Evolutionary conservation across 768 basidiomycete species (phyloP), one percentile per base, ranked within the genome.

Genomic region (Tricholoma sp.): DNA sequence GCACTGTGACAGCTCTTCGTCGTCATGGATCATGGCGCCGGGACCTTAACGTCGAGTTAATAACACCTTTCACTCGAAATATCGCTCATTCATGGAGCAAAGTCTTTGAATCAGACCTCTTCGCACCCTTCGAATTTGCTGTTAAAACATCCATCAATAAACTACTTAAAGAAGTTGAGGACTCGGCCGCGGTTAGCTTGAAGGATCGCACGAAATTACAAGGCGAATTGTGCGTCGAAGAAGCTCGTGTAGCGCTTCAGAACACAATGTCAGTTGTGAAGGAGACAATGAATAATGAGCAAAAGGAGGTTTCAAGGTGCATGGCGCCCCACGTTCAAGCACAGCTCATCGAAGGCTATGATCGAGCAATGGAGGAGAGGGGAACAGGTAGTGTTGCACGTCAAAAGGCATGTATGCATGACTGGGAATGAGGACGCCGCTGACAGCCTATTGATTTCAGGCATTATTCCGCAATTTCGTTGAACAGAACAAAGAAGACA

Each of bases 11-110:
- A 74, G 72, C 82, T 5, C 72, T 84, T 39, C 76, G 81, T 46
- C 81, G 82, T 34, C 77, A 83, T 59, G 83, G 83, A 4, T 66
- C 74, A 6, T 86, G 74, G 71, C 76, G 81, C 35, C 74, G 76
- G n/a, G 81, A 84, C 61, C 71, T 85, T n/a, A 86, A 85, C 59
- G 75, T 79, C 3, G 83, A 85, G 59, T 67, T 86, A 1, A 70
- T 80, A 34, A 74, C 74, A 18, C 84, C 84, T 1, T 82, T 86
- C 67, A 84, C 83, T 1, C 74, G 74, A 41, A 79, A 79, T 58
- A 83, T 86, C 49, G 83, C 83, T 2, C 72, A 71, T 56, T 78
- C 79, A 6, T 86, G 83, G 84, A 72, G 76, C 16, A 73, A 79
- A 63, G 72, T 84, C n/a, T 85, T 85, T 58, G 83, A 85, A 64